Evolutionary conservation across 306 rosid genomes (phyloP), one percentile per base, ranked within the genome.

Genomic region (Oxytropis ochrocephala): DNA sequence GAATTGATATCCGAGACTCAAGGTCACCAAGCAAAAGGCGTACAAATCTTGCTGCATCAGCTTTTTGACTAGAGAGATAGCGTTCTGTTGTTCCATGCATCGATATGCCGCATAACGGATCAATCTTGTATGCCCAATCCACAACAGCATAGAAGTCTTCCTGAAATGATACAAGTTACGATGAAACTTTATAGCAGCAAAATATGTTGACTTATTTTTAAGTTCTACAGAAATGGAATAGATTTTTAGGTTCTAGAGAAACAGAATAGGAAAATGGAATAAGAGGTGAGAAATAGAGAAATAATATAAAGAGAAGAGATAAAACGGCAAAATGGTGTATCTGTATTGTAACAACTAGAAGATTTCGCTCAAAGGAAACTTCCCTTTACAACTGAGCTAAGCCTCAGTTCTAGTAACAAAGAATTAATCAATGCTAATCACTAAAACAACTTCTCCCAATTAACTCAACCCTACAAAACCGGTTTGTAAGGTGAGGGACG

Each of bases 61-160:
- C 92, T 84, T 91, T 91, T 78, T 85, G 97, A 78, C 96, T 76
- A 43, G 96, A 88, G 58, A 94, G 97, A 89, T 87, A 91, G 58
- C 89, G 90, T 83, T 94, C 97, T 18, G 99, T 94, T 68, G 81
- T 84, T 70, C 99, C 99, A 82, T 94, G 95, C 97, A 94, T 91
- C 49, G 99, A 94, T 85, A 94, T 94, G 85, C 99, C 85, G 71
- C 96, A 88, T 42, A 94, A 81, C 30, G 99, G 97, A 75, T 94
- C 99, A 78, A 91, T 80, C 85, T 91, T 94, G 84, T 84, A 91
- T 44, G 96, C 99, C 99, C 99, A 94, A 59, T 94, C 97, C 76
- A 94, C 92, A 30, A 94, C 82, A 52, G 88, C 89, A 81, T 83
- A 85, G 57, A 94, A 94, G 74, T 94, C 99, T 62, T 94, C 99